Conservation (phyloP, 2,329 filamentous ascomycete species). For the Coniosporium tulheliwenetii region DNA sequence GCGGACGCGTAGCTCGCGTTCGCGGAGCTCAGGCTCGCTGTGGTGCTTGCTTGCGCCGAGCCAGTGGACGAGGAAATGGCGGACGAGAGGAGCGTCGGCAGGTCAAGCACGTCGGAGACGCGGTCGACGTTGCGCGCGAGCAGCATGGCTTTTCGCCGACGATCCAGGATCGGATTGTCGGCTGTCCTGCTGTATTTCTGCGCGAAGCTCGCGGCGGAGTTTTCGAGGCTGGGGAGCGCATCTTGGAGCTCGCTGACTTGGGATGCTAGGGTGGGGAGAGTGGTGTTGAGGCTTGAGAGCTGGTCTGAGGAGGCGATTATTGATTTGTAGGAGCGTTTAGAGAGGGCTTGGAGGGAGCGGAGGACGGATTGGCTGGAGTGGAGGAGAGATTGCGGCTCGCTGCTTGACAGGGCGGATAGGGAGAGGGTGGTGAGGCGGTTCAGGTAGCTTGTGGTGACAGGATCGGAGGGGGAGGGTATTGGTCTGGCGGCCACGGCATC, state of each 20-base stretch:
- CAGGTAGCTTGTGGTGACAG: slow-evolving; percentile 54
- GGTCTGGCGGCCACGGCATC: slow-evolving; percentile 25
- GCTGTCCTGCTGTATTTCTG: slow-evolving; percentile 63
- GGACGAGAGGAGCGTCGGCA: slow-evolving; percentile 72
- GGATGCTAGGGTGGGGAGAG: slow-evolving; percentile 53
- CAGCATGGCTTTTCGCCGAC: slow-evolving; percentile 65
- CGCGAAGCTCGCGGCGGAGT: slow-evolving; percentile 65
- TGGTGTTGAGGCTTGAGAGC: slow-evolving; percentile 55
- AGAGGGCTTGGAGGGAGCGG: slow-evolving; percentile 71
- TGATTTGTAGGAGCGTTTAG: slow-evolving; percentile 74
- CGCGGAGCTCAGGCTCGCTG: slow-evolving; percentile 13
- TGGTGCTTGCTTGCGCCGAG: slow-evolving; percentile 27
- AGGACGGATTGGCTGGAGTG: slow-evolving; percentile 69
- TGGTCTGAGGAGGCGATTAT: slow-evolving; percentile 70
- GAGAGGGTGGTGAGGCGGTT: slow-evolving; percentile 62
- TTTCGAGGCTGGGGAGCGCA: slow-evolving; percentile 64
- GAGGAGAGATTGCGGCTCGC: slow-evolving; percentile 64
- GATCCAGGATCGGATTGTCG: slow-evolving; percentile 46
- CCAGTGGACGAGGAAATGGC: slow-evolving; percentile 46
- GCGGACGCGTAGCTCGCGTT: slow-evolving; percentile 68
- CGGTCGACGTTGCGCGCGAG: slow-evolving; percentile 78
- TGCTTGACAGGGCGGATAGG: slow-evolving; percentile 53
- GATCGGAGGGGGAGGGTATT: slow-evolving; percentile 27
- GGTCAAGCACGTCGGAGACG: slow-evolving; percentile 76
- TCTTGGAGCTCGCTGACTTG: slow-evolving; percentile 52